phyloP scores from a whole-genome alignment of 768 basidiomycete genomes.

The Pleurotus tuber-regium region DNA sequence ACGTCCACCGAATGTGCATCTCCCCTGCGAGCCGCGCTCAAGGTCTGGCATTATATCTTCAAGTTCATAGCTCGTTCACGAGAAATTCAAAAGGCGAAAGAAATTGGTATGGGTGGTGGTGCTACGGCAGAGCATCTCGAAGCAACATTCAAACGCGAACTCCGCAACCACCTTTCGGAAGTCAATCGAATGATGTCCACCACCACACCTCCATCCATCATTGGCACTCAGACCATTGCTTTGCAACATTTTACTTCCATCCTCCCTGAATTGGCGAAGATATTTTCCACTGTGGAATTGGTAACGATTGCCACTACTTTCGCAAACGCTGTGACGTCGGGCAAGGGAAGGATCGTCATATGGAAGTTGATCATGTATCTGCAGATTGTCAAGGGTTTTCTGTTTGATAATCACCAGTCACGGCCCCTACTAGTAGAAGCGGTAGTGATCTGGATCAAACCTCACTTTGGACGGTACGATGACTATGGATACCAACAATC shows the following conservation, averaged over 20 bases:
- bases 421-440: conserved; percentile 81
- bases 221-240: conserved; percentile 94
- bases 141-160: conserved; percentile 77
- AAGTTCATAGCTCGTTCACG: conserved; percentile 90
- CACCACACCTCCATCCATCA: conserved; percentile 76
- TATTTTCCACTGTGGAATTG: conserved; percentile 79
- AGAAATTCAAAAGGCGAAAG: conserved; percentile 81
- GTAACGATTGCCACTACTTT: conserved; percentile 86
- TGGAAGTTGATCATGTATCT: conserved; percentile 95
- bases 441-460: conserved; percentile 92
- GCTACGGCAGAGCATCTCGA: conserved; percentile 87
- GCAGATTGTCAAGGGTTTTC: conserved; percentile 84
- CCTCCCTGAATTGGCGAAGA: conserved; percentile 80
- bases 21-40: conserved; percentile 81
- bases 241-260: conserved; percentile 92
- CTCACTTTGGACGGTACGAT: conserved; percentile 90
- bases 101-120: conserved; percentile 74
- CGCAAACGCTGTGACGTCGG: conserved; percentile 73
- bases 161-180: conserved; percentile 71
- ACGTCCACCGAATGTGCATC: conserved; percentile 71
- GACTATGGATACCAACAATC: conserved; percentile 65
- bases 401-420: conserved; percentile 81
- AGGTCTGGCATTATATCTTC: conserved; percentile 97
- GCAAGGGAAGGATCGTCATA: conserved; percentile 85
- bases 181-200: conserved; percentile 89